These are phyloP conservation scores for Colletotrichum liaoningense DNA, from an alignment of 2,329 filamentous ascomycete genomes.

Conservation along the genomic window DNA sequence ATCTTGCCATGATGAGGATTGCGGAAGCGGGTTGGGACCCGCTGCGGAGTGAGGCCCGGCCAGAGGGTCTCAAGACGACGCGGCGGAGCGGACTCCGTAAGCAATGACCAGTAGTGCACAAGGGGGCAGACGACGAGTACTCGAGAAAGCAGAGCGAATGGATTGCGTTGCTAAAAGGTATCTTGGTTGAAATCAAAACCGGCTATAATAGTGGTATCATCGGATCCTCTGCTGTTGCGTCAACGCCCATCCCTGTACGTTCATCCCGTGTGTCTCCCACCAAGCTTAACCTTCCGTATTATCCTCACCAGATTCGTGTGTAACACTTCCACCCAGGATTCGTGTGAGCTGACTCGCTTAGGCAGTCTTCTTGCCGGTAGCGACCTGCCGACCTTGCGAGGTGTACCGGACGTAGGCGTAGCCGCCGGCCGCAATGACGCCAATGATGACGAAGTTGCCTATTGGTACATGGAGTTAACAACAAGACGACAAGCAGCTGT, in stretches of 20 bases:
- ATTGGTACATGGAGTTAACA: neutral
- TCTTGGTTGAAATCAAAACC: neutral
- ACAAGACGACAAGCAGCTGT: neutral
- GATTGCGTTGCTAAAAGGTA: neutral
- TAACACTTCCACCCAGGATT: too few relatives aligned
- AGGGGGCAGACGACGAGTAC: neutral
- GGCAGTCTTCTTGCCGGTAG: constrained; percentile 44
- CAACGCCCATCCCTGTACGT: neutral
- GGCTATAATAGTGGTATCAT: neutral
- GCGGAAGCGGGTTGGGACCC: neutral
- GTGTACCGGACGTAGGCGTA: constrained; percentile 49
- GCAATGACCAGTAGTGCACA: neutral
- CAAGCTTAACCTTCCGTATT: neutral
- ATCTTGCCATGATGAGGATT: constrained; percentile 17
- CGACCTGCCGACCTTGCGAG: constrained; percentile 43
- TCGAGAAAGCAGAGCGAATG: neutral
- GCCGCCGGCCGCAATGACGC: constrained; percentile 43
- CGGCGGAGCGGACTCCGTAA: neutral
- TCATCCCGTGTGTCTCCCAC: neutral
- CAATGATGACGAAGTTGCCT: constrained; percentile 52
- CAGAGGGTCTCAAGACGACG: neutral
- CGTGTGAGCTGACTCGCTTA: neutral
- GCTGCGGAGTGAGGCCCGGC: neutral
- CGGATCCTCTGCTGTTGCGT: neutral
- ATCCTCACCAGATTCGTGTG: too few relatives aligned